Percentiles rank a stretch among this genome's conserved stretches.
Evolutionary conservation across 2,329 filamentous ascomycete species (phyloP).

Genomic region (Trematosphaeria pertusa): DNA sequence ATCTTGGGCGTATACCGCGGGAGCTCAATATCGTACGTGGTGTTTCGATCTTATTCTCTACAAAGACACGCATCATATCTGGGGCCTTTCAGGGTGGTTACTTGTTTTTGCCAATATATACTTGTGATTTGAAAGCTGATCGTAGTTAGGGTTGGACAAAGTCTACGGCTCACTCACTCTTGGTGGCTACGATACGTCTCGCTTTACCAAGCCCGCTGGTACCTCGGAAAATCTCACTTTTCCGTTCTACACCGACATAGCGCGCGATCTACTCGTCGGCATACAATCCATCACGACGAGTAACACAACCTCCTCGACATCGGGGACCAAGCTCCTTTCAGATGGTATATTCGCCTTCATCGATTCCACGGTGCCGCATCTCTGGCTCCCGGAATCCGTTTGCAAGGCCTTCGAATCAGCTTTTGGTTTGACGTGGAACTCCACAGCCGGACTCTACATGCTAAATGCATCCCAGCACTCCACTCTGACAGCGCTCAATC

Average conservation of each 20-base stretch:
- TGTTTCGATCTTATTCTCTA: not conserved
- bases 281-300: constrained; percentile 23
- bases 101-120: no score
- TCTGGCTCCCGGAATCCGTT: constrained; percentile 42
- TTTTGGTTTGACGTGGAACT: constrained; percentile 42
- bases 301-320: constrained; percentile 35
- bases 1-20: constrained; percentile 48
- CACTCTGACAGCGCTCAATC: constrained; percentile 29
- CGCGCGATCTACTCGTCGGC: constrained; percentile 22
- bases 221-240: constrained; percentile 24
- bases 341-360: constrained; percentile 57
- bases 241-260: constrained; percentile 23
- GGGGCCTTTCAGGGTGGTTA: no score
- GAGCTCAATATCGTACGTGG: constrained; percentile 31
- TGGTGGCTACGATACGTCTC: constrained; percentile 49
- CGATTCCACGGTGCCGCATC: constrained; percentile 54
- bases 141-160: constrained; percentile 28
- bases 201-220: constrained; percentile 30
- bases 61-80: constrained; percentile 37
- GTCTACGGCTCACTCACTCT: constrained; percentile 48
- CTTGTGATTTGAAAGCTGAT: not conserved
- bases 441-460: constrained; percentile 34
- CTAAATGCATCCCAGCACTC: constrained; percentile 34
- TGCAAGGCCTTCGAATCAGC: constrained; percentile 42
- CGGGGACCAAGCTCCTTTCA: constrained; percentile 19